Percentiles rank a stretch among this genome's conserved stretches.
phyloP scores from a whole-genome alignment of 306 rosid species.

The Cucurbita pepo region DNA sequence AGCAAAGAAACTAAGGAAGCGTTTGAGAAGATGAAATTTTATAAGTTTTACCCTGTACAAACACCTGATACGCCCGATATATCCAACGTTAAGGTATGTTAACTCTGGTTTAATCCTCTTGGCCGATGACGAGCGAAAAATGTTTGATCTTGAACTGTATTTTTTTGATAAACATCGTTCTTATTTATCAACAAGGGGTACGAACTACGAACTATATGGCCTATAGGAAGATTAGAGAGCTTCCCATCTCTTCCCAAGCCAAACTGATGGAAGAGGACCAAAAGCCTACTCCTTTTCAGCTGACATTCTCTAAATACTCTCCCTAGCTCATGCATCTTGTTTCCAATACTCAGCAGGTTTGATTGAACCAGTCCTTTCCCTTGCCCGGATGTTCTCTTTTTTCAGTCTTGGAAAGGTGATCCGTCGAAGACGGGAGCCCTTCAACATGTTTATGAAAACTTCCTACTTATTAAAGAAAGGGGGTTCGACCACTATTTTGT shows the following conservation, averaged over 20 bases:
- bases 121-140: background rate
- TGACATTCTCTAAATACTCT: background rate
- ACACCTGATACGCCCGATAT: constrained; percentile 60
- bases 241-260: background rate
- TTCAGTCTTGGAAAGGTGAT: too few relatives aligned
- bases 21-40: constrained; percentile 55
- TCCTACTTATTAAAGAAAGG: too few relatives aligned
- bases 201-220: background rate
- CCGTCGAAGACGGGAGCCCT: too few relatives aligned
- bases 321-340: background rate
- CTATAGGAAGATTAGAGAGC: background rate
- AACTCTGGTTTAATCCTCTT: background rate
- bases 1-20: constrained; percentile 58
- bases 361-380: too few relatives aligned
- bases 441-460: too few relatives aligned
- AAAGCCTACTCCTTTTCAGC: background rate
- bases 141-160: background rate
- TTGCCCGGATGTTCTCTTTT: too few relatives aligned
- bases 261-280: background rate
- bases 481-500: too few relatives aligned
- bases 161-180: background rate
- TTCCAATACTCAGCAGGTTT: too few relatives aligned
- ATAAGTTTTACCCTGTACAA: constrained; percentile 71
- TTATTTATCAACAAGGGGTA: background rate
- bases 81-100: constrained; percentile 52